Evolutionary conservation across 371 early-diverging fungal species (phyloP).

Genomic region (Hamiltosporidium magnivora): DNA sequence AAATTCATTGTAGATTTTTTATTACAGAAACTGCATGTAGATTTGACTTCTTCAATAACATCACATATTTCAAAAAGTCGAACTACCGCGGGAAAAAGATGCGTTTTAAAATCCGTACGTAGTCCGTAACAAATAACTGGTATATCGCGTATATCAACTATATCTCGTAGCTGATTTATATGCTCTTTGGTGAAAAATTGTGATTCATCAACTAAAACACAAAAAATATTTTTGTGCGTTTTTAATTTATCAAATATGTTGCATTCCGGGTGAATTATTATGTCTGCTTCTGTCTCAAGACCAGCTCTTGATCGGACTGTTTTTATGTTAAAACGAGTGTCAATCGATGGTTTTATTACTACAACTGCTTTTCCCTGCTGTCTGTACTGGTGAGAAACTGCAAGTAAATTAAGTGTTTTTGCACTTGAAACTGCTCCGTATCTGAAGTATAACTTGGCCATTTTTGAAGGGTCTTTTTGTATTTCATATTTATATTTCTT

Average conservation of each 20-base stretch:
- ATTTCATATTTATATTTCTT: too few relatives aligned
- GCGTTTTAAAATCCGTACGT: not conserved
- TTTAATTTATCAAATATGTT: not conserved
- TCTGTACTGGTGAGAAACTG: not conserved
- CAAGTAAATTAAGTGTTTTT: conserved; percentile 3
- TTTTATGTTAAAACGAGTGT: not conserved
- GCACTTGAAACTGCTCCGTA: conserved; percentile 8
- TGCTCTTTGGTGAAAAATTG: conserved; percentile 9
- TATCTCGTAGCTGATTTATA: not conserved
- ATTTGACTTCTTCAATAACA: not conserved
- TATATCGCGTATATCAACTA: not conserved
- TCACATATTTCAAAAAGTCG: conserved; percentile 4
- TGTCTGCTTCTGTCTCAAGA: not conserved
- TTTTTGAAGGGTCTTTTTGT: not conserved
- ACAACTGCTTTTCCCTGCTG: not conserved
- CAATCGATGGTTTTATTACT: not conserved
- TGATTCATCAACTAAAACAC: conserved; percentile 5
- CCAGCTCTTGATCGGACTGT: not conserved
- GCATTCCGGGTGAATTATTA: not conserved
- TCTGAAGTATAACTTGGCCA: conserved; percentile 1
- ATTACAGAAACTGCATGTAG: not conserved
- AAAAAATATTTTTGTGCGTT: not conserved
- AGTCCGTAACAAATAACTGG: conserved; percentile 4
- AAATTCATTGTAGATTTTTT: not conserved
- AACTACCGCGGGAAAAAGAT: not conserved